Percentiles rank a stretch among this genome's conserved stretches.
Conservation (phyloP, 352 stramenopile genomes). For the Pythium scleroteichum region DNA sequence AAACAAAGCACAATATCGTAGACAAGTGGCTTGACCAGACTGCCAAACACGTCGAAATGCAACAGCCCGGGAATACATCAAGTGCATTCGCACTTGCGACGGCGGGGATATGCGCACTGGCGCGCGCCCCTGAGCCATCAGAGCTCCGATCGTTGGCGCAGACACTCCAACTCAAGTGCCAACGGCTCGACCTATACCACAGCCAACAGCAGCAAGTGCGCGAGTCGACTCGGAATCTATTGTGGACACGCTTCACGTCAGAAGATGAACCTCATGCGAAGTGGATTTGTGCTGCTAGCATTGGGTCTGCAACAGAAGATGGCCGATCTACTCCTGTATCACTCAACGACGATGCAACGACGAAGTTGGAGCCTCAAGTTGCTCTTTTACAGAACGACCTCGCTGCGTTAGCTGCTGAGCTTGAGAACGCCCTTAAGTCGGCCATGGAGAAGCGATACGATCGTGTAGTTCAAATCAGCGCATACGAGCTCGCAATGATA, state of each 20-base stretch:
- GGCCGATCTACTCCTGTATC: slow-evolving; percentile 16
- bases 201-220: background rate
- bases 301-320: background rate
- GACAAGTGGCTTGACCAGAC: slow-evolving; percentile 76
- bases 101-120: background rate
- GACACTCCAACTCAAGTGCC: slow-evolving; percentile 40
- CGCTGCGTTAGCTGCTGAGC: background rate
- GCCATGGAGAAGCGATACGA: slow-evolving; percentile 51
- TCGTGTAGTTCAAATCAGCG: slow-evolving; percentile 37
- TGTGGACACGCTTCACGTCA: slow-evolving; percentile 62
- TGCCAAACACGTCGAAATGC: slow-evolving; percentile 20
- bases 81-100: slow-evolving; percentile 13
- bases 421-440: slow-evolving; percentile 15
- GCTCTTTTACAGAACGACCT: background rate
- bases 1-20: slow-evolving; percentile 49
- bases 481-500: slow-evolving; percentile 63
- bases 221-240: slow-evolving; percentile 18
- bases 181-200: slow-evolving; percentile 48
- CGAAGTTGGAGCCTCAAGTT: slow-evolving; percentile 11
- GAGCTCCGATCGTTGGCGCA: slow-evolving; percentile 32
- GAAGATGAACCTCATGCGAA: slow-evolving; percentile 31
- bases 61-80: slow-evolving; percentile 4
- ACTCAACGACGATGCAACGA: background rate
- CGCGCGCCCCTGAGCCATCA: slow-evolving; percentile 4
- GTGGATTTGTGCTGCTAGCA: slow-evolving; percentile 48